Base-by-base conservation (phyloP, 208 protist species). In the Wallacemonas sp. region DNA sequence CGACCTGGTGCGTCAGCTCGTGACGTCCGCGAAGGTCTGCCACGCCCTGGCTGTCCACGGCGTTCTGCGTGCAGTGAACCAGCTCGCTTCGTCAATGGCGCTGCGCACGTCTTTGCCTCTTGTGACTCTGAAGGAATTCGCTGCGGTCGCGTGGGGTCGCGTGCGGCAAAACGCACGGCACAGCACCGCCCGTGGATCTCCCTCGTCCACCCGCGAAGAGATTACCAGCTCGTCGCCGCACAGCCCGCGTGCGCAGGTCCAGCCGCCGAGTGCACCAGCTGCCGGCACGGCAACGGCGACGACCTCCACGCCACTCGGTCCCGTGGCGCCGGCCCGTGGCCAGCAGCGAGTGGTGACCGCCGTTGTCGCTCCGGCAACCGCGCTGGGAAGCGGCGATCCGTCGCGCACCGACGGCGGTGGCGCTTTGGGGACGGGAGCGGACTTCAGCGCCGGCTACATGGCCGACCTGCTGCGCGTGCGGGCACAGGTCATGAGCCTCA, bases 121-220 rank as follows among this genome's bases (percentile, higher is more conserved):
- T 22, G 70, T 46, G 15, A 71, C 75, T 38, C 66, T 89, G 41
- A 73, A 77, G 53, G 87, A 93, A 60, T 78, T 63, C 46, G 80
- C 66, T 1, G 80, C 80, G 41, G 30, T 78, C 39, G 64, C 72
- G 22, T 60, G 63, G 46, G 5, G 15, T 19, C 3, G n/a, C 29
- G 46, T 6, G 29, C 55, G 46, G 6, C 38, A 3, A 9, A 1
- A 38, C 15, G 9, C 1, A 22, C 10, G 24, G 24, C 37, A 26
- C 52, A 3, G 27, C 38, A 4, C 44, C 41, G 48, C 53, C 30
- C 37, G 36, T 39, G 17, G 22, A n/a, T n/a, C n/a, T n/a, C n/a
- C 39, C n/a, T 10, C 24, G 9, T 50, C 44, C 9, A 21, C 17
- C 44, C 17, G 44, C 8, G 24, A 50, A 21, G 44, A 19, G 8